Conservation (phyloP, 257 asterid species). For the Forsythia suspensa region DNA sequence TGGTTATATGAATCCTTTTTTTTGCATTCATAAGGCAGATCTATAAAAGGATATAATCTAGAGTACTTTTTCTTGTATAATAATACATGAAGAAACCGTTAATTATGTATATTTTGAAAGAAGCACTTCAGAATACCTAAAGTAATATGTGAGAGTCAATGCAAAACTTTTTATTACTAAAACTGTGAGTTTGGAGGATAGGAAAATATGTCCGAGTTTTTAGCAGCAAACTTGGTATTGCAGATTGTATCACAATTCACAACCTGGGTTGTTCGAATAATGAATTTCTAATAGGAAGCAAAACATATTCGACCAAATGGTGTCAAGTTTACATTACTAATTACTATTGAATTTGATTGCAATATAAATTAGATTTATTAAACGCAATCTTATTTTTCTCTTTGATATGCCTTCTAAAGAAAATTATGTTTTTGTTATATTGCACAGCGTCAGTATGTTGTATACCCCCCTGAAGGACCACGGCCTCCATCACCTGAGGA, state of each 20-base stretch:
- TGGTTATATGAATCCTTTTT: background rate
- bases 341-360: background rate
- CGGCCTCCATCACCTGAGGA: slow-evolving; percentile 89
- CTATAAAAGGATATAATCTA: background rate
- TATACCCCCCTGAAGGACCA: slow-evolving; percentile 80
- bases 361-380: background rate
- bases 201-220: background rate
- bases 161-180: background rate
- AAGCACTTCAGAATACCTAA: background rate
- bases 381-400: background rate
- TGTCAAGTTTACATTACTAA: background rate
- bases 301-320: background rate
- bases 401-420: slow-evolving; percentile 20
- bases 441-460: slow-evolving; percentile 82
- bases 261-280: background rate
- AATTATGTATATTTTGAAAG: background rate
- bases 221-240: background rate
- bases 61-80: background rate
- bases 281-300: background rate
- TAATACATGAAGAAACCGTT: background rate
- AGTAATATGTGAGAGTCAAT: background rate
- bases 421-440: background rate
- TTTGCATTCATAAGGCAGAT: background rate
- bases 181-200: background rate
- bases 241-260: background rate